Evolutionary conservation across 192 early-diverging fungal genomes (phyloP), one percentile per base, ranked within the genome.

Genomic region (Podila verticillata): DNA sequence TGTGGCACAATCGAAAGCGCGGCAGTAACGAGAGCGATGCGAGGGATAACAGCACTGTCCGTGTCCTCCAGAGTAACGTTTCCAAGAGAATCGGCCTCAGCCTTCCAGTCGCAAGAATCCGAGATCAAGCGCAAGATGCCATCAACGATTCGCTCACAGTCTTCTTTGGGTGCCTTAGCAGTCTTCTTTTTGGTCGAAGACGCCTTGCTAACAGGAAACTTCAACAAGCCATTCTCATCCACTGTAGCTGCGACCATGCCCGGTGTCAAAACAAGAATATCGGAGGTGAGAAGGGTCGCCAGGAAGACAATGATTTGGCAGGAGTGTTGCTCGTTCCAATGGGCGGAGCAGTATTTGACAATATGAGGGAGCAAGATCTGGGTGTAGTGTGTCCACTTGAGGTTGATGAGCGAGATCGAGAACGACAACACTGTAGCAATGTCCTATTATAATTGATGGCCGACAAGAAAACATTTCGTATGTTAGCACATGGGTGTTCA

Each of bases 351-450:
- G 59, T 84, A 88, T 61, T 83, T 88, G 31, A 93, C 80, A 49
- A 95, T 81, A 64, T 92, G 86, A 17, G 95, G 93, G 26, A 95
- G 78, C 63, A 94, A 81, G 51, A 96, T 88, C 69, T 92, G 90
- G 24, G 89, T 89, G 72, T 89, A 94, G 62, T 95, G 90, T 34
- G 82, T 68, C 91, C 94, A 92, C 51, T 87, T 86, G 17, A 92
- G 63, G 19, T 87, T 86, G 30, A 86, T 84, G 12, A 96, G 83
- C 5, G 87, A 82, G 63, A 95, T 83, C 19, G 84, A 86, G 82
- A 96, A 94, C 15, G 87, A 82, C 57, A 94, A 84, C 15, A 94
- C 86, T 29, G 82, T 72, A n/a, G 84, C 66, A 3, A 83, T 65
- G 72, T 93, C 86, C 80, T 91, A 49, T 54, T 61, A 59, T 47